phyloP scores from a whole-genome alignment of 2,329 filamentous ascomycete species.

The Ascochyta viciae-villosae region DNA sequence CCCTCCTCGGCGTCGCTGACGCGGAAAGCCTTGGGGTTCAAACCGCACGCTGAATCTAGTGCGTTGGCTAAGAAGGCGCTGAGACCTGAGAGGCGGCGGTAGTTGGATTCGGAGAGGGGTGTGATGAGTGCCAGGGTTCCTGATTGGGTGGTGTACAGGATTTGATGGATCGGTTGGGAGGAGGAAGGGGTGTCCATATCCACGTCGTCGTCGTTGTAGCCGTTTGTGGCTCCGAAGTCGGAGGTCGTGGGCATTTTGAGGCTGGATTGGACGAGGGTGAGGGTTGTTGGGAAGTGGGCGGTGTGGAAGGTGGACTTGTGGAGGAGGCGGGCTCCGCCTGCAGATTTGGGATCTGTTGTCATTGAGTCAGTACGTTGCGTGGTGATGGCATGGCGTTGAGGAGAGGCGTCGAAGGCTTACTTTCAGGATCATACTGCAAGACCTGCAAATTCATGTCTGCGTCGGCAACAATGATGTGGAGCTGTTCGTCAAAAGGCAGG shows the following conservation, averaged over 20 bases:
- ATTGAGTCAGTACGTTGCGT: neutral
- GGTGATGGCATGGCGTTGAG: neutral
- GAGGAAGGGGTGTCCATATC: constrained; percentile 21
- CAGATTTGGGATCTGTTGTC: constrained; percentile 81
- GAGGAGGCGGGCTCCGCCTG: constrained; percentile 85
- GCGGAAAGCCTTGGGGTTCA: constrained; percentile 85
- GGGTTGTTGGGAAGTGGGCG: constrained; percentile 77
- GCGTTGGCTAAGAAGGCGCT: constrained; percentile 79
- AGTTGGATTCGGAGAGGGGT: constrained; percentile 78
- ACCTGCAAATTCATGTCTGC: constrained; percentile 86
- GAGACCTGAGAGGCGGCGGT: constrained; percentile 82
- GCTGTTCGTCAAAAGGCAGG: constrained; percentile 80
- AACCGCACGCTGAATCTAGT: constrained; percentile 76
- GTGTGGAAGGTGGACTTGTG: constrained; percentile 88
- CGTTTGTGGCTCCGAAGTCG: constrained; percentile 32
- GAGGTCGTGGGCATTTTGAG: constrained; percentile 54
- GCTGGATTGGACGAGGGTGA: constrained; percentile 77
- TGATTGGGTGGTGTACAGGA: constrained; percentile 57
- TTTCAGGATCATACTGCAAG: constrained; percentile 92
- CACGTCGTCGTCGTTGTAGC: constrained; percentile 45
- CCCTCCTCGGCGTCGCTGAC: constrained; percentile 56
- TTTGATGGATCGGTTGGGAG: constrained; percentile 36
- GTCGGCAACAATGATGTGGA: constrained; percentile 84
- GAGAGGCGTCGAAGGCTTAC: constrained; percentile 60
- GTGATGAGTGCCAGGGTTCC: constrained; percentile 80